A percentile compares a stretch with the other conserved stretches of the same genome.
Conservation (phyloP, 306 rosid genomes). For the Medicago arabica region DNA sequence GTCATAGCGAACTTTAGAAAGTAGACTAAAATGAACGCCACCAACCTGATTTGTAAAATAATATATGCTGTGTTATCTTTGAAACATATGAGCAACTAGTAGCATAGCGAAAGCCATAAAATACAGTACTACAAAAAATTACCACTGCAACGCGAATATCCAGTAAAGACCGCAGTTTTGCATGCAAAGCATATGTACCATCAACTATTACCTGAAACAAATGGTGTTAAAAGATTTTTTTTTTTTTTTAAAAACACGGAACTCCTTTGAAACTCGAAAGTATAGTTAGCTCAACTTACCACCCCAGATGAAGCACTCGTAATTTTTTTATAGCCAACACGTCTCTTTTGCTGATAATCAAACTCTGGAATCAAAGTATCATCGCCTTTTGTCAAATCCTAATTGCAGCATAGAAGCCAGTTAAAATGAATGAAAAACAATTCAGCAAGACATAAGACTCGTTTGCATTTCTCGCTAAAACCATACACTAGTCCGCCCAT, state of each 20-base stretch:
- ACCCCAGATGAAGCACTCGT: conserved; percentile 87
- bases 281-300: conserved; percentile 62
- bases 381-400: conserved; percentile 91
- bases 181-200: conserved; percentile 96
- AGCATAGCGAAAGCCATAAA: conserved; percentile 34
- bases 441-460: conserved; percentile 26
- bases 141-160: conserved; percentile 99
- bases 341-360: conserved; percentile 90
- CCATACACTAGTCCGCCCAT: conserved; percentile 23
- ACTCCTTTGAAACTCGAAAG: conserved; percentile 28
- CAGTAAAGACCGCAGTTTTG: conserved; percentile 92
- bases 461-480: conserved; percentile 32
- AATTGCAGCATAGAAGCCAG: conserved; percentile 41
- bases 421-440: conserved; percentile 7
- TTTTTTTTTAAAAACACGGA: neutral
- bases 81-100: conserved; percentile 38
- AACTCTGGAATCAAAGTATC: conserved; percentile 79
- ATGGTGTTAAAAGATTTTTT: conserved; percentile 17
- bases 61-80: conserved; percentile 32
- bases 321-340: conserved; percentile 71
- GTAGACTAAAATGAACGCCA: conserved; percentile 97
- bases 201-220: conserved; percentile 85
- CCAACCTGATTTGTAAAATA: conserved; percentile 81
- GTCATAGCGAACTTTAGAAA: conserved; percentile 94
- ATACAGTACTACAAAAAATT: conserved; percentile 28